Conservation (phyloP, 1,284 basidiomycete genomes). For the Ustilago tritici region DNA sequence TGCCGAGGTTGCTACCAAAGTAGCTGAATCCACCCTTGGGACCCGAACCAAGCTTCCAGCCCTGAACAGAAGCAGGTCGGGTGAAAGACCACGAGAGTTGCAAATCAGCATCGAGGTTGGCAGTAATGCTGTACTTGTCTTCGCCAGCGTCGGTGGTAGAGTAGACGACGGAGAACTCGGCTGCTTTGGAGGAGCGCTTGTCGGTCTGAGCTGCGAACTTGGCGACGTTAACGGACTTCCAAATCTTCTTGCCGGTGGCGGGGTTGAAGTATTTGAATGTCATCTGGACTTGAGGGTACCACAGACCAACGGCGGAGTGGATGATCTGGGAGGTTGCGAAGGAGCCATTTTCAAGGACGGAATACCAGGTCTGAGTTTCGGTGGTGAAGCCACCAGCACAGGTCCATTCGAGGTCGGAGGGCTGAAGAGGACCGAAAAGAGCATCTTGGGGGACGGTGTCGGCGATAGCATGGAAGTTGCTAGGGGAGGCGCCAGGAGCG, state of each 20-base stretch:
- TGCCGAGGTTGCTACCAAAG: conserved; percentile 76
- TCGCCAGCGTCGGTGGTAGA: conserved; percentile 77
- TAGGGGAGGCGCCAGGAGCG: conserved; percentile 37
- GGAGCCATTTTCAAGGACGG: conserved; percentile 83
- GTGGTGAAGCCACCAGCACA: conserved; percentile 86
- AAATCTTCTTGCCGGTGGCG: conserved; percentile 78
- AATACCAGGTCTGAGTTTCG: conserved; percentile 93
- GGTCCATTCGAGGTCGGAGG: conserved; percentile 83
- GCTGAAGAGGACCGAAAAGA: conserved; percentile 77
- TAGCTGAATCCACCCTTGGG: conserved; percentile 88
- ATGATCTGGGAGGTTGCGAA: conserved; percentile 91
- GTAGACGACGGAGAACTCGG: conserved; percentile 81
- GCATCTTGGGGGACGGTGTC: conserved; percentile 68
- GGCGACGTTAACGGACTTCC: conserved; percentile 90
- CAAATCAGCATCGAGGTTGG: conserved; percentile 82
- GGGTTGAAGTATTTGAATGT: conserved; percentile 91
- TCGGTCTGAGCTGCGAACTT: conserved; percentile 80
- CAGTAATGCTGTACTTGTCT: conserved; percentile 80
- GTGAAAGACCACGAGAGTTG: conserved; percentile 82
- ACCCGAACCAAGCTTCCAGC: conserved; percentile 92
- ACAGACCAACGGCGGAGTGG: conserved; percentile 90
- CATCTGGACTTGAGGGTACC: conserved; percentile 95
- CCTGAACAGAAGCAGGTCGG: conserved; percentile 79
- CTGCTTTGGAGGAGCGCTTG: conserved; percentile 88
- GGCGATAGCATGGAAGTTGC: conserved; percentile 66